A percentile compares a stretch with the other conserved stretches of the same genome.
Conservation (phyloP, 2,329 filamentous ascomycete genomes). For the Botryotinia calthae region DNA sequence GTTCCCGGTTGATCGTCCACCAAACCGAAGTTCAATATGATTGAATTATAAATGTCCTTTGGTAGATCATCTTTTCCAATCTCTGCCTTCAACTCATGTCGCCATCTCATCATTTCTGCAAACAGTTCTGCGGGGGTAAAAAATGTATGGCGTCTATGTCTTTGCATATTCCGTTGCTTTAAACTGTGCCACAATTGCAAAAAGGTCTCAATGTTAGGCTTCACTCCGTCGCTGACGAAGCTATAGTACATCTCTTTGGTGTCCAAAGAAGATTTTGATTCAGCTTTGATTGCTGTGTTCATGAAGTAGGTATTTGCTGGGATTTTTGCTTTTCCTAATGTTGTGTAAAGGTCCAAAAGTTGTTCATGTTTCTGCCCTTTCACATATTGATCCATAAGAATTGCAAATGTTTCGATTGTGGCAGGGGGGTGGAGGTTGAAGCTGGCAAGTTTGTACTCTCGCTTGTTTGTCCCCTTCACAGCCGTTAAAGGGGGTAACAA, state of each 20-base stretch:
- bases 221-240: slow-evolving; percentile 21
- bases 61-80: slow-evolving; percentile 42
- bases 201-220: slow-evolving; percentile 37
- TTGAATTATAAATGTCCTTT: slow-evolving; percentile 50
- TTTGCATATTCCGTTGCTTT: slow-evolving; percentile 25
- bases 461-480: slow-evolving; percentile 23
- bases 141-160: slow-evolving; percentile 2
- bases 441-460: slow-evolving; percentile 38
- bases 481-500: slow-evolving; percentile 26
- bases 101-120: slow-evolving; percentile 44
- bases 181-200: slow-evolving; percentile 35
- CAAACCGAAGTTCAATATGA: slow-evolving; percentile 51
- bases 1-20: slow-evolving; percentile 49
- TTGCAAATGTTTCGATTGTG: slow-evolving; percentile 73
- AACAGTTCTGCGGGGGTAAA: slow-evolving; percentile 40
- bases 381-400: slow-evolving; percentile 71
- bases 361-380: slow-evolving; percentile 56
- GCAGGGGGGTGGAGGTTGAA: slow-evolving; percentile 53
- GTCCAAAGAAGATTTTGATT: slow-evolving; percentile 24
- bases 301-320: slow-evolving; percentile 70
- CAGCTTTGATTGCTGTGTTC: slow-evolving; percentile 67
- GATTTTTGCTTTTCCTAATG: slow-evolving; percentile 62
- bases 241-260: neutral
- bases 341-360: slow-evolving; percentile 59
- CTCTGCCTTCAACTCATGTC: slow-evolving; percentile 38